These are phyloP conservation scores for Cladosporium sp. DNA, from an alignment of 2,329 filamentous ascomycete genomes.

Conservation along the genomic window DNA sequence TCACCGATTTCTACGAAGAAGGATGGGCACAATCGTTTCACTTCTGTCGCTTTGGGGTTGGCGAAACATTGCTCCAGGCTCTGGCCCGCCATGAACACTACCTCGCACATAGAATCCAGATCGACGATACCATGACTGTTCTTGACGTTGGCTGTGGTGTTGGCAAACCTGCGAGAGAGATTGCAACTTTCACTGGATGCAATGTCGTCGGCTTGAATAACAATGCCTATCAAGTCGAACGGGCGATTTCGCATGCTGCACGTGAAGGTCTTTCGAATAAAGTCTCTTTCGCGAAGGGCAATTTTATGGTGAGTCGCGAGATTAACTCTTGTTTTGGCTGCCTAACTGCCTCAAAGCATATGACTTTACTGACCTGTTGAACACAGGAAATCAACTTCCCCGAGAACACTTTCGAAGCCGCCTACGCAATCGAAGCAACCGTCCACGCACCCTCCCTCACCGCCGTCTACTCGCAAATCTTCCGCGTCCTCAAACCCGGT, in stretches of 20 bases:
- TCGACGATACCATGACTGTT: conserved; percentile 24
- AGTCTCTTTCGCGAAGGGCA: conserved; percentile 75
- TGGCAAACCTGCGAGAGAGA: conserved; percentile 28
- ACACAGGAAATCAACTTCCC: conserved; percentile 21
- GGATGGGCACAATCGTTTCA: conserved; percentile 93
- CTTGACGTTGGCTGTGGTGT: conserved; percentile 32
- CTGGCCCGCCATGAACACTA: conserved; percentile 50
- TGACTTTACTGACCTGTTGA: not conserved
- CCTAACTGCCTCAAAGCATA: too few relatives aligned
- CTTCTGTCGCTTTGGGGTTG: conserved; percentile 81
- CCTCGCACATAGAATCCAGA: conserved; percentile 22
- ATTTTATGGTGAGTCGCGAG: conserved; percentile 21
- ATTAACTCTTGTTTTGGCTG: too few relatives aligned
- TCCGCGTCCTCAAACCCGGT: conserved; percentile 28
- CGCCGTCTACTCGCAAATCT: conserved; percentile 25
- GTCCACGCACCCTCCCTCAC: conserved; percentile 26
- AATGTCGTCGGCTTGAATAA: conserved; percentile 28
- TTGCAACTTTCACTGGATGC: conserved; percentile 26
- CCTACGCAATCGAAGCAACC: conserved; percentile 30
- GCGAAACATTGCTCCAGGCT: conserved; percentile 78
- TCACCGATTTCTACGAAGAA: conserved; percentile 93
- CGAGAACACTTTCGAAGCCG: conserved; percentile 26
- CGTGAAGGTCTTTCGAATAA: conserved; percentile 73
- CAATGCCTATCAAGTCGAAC: conserved; percentile 27
- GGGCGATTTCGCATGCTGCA: conserved; percentile 57